These are phyloP conservation scores for Apiospora saccharicola DNA, from an alignment of 2,329 filamentous ascomycete species.

Conservation along the genomic window DNA sequence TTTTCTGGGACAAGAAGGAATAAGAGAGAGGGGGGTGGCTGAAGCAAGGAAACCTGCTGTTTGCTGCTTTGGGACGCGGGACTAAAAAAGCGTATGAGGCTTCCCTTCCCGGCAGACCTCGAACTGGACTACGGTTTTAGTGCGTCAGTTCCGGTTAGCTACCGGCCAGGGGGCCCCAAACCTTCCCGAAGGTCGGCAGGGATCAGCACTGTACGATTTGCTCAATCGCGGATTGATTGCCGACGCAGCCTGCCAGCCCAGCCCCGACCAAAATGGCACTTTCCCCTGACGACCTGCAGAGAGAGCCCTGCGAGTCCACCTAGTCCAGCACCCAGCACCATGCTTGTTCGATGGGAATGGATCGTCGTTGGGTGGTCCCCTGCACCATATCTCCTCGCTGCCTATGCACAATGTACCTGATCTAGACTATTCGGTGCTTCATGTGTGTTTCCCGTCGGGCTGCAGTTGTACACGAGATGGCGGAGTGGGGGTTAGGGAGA, in stretches of 20 bases:
- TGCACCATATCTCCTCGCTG: background rate
- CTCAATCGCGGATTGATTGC: conserved; percentile 10
- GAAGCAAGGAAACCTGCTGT: background rate
- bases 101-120: background rate
- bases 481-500: background rate
- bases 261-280: background rate
- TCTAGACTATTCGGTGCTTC: background rate
- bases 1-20: background rate
- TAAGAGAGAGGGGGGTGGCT: background rate
- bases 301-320: too few relatives aligned
- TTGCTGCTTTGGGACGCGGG: background rate
- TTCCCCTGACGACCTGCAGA: conserved; percentile 3
- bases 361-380: background rate
- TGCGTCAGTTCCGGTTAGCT: conserved; percentile 6
- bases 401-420: background rate
- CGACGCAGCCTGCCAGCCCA: background rate
- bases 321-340: background rate
- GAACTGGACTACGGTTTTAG: conserved; percentile 18
- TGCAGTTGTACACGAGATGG: background rate
- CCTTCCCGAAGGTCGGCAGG: background rate
- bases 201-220: background rate
- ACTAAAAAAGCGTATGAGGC: background rate
- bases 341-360: background rate
- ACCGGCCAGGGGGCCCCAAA: conserved; percentile 2
- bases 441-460: background rate